phyloP scores from a whole-genome alignment of 2,329 filamentous ascomycete genomes.

The Fusarium napiforme region DNA sequence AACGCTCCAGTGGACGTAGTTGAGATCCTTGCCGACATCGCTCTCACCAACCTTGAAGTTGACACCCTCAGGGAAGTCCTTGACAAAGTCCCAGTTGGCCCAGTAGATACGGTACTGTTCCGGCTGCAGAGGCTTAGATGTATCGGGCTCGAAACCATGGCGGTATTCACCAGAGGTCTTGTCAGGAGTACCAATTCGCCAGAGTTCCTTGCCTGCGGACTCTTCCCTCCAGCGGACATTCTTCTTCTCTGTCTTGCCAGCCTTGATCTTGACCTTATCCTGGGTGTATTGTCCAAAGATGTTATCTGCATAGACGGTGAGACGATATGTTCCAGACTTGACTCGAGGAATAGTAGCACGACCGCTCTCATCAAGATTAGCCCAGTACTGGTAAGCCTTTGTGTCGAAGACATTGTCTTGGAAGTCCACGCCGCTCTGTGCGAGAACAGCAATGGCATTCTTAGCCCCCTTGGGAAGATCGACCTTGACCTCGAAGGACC shows the following conservation, averaged over 20 bases:
- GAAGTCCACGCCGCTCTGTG: constrained; percentile 48
- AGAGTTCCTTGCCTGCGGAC: constrained; percentile 67
- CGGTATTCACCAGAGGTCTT: constrained; percentile 69
- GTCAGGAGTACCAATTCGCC: constrained; percentile 71
- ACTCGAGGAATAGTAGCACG: constrained; percentile 64
- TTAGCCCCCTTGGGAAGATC: constrained; percentile 62
- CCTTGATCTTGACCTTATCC: constrained; percentile 59
- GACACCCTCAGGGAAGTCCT: constrained; percentile 69
- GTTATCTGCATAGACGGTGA: constrained; percentile 71
- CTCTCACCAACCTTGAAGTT: constrained; percentile 66
- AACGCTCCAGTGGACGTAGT: constrained; percentile 74
- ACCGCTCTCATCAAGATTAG: constrained; percentile 59
- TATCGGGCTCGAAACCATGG: constrained; percentile 64
- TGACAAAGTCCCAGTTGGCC: constrained; percentile 67
- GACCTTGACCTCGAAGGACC: constrained; percentile 61
- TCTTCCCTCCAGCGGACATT: constrained; percentile 64
- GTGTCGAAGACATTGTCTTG: constrained; percentile 60
- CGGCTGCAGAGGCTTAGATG: constrained; percentile 60
- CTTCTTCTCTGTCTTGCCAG: constrained; percentile 51
- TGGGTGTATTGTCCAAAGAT: constrained; percentile 70
- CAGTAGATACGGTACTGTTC: constrained; percentile 72
- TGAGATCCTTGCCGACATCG: constrained; percentile 61
- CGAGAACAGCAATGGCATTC: constrained; percentile 65
- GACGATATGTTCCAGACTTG: constrained; percentile 67
- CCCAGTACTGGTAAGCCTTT: constrained; percentile 72